Percentiles rank a stretch among this genome's conserved stretches.
phyloP scores from a whole-genome alignment of 441 rosid genomes.

The Rhodomyrtus psidioides region DNA sequence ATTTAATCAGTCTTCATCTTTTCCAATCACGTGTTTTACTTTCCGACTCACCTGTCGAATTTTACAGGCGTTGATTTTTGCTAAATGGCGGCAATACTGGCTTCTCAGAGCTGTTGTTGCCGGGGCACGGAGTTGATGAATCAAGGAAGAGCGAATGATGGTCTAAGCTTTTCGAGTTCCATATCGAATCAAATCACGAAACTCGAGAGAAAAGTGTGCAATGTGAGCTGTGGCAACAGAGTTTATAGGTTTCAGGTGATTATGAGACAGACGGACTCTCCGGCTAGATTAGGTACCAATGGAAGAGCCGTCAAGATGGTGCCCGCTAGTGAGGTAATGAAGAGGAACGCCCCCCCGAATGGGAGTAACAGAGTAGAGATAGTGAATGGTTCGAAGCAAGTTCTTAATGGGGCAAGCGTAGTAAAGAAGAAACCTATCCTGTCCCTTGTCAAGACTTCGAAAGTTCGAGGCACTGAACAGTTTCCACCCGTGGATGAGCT shows the following conservation, averaged over 20 bases:
- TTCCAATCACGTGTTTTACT: not conserved
- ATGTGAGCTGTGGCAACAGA: conserved; percentile 9
- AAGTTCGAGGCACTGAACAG: conserved; percentile 21
- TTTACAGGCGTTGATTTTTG: conserved; percentile 15
- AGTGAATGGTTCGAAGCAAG: conserved; percentile 49
- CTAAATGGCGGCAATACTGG: conserved; percentile 69
- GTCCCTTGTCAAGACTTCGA: conserved; percentile 33
- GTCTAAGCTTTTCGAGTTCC: conserved; percentile 48
- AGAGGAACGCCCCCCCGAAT: conserved; percentile 28
- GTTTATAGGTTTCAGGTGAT: conserved; percentile 32
- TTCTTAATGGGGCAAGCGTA: conserved; percentile 49
- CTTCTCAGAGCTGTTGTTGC: conserved; percentile 63
- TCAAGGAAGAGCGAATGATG: conserved; percentile 35
- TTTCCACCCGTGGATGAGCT: conserved; percentile 66
- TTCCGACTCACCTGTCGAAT: not conserved
- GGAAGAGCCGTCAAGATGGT: conserved; percentile 73
- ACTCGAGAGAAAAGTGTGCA: conserved; percentile 24
- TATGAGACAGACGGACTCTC: conserved; percentile 52
- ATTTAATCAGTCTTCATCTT: not conserved
- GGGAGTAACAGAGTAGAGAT: conserved; percentile 25
- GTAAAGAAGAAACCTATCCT: conserved; percentile 31
- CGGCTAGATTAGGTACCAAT: conserved; percentile 44
- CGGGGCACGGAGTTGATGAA: conserved; percentile 16
- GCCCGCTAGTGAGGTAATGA: conserved; percentile 64
- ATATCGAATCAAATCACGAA: conserved; percentile 19